Evolutionary conservation across 352 stramenopile species (phyloP), one percentile per base, ranked within the genome.

Genomic region (Pythium pyrilobum): DNA sequence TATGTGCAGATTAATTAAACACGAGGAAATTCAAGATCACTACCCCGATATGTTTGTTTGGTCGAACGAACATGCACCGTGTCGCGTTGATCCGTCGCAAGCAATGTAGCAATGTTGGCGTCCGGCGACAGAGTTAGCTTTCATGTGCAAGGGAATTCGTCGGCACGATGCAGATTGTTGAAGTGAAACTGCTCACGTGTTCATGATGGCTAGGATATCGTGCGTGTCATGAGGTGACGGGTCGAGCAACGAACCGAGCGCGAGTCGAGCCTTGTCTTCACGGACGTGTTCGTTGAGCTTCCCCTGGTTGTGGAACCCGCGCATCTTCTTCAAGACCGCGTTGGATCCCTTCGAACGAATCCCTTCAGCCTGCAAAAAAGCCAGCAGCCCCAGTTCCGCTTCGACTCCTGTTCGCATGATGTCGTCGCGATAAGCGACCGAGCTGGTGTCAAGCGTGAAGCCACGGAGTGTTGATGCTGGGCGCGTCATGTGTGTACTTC

Each of bases 321-420:
- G 29, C 52, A 59, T 37, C 23, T 45, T 40, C 52, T 52, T 56
- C 16, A 59, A 6, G 1, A 59, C n/a, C 4, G 33, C 15, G 31
- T 9, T 38, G 31, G 23, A 39, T n/a, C 33, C 33, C 3, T 11
- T 45, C 25, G 40, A 44, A 1, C 44, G 43, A 28, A 57, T 18
- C 8, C 41, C 25, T 48, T 33, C 11, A 5, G 32, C 5, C n/a
- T 10, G 13, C 4, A 37, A 15, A 37, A 18, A 37, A 10, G 11
- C 32, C 32, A 37, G 5, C 32, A 37, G 5, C 5, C 24, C 37
- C 3, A 25, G 48, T n/a, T 55, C 24, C 5, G 36, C 48, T 31
- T 36, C 23, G 9, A 27, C 6, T 2, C 47, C 47, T 6, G 36
- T 23, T 1, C 36, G 32, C 36, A 55, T 46, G 37, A 57, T 39